These are phyloP conservation scores for Hygrophorus russula DNA, from an alignment of 768 basidiomycete species.

Conservation along the genomic window DNA sequence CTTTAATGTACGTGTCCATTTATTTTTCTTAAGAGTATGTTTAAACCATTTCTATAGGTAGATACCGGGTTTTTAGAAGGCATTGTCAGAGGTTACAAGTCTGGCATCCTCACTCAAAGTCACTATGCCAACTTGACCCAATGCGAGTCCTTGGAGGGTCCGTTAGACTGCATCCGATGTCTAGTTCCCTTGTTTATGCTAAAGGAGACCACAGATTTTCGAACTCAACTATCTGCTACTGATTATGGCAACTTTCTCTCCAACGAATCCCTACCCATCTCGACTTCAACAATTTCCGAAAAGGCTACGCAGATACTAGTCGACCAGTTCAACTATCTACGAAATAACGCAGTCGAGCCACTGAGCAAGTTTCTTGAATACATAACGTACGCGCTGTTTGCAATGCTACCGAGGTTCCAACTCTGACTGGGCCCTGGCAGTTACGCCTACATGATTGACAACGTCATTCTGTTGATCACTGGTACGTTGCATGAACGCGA, in stretches of 20 bases:
- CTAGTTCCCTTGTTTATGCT: not conserved
- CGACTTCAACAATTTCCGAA: constrained; percentile 92
- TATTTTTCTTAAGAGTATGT: no score
- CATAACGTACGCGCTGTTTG: constrained; percentile 65
- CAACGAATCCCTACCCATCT: constrained; percentile 88
- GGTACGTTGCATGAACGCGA: constrained; percentile 96
- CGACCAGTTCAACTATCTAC: constrained; percentile 92
- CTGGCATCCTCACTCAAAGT: constrained; percentile 77
- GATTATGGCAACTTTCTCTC: constrained; percentile 98
- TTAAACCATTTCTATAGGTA: constrained; percentile 34
- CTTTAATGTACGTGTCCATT: constrained; percentile 55
- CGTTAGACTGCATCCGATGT: constrained; percentile 9
- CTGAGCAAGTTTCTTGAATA: constrained; percentile 92
- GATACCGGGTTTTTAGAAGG: constrained; percentile 70
- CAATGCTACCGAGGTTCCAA: constrained; percentile 4
- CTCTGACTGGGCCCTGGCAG: constrained; percentile 27
- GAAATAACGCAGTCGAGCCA: constrained; percentile 85
- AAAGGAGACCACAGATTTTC: constrained; percentile 55
- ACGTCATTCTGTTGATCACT: constrained; percentile 93
- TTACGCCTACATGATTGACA: constrained; percentile 99
- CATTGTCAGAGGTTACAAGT: constrained; percentile 86
- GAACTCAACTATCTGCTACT: constrained; percentile 89
- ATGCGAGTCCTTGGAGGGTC: constrained; percentile 95
- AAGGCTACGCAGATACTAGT: constrained; percentile 93
- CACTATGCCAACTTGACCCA: constrained; percentile 93